These are phyloP conservation scores for Phaeosphaeria sp. DNA, from an alignment of 2,329 filamentous ascomycete genomes.

Conservation along the genomic window DNA sequence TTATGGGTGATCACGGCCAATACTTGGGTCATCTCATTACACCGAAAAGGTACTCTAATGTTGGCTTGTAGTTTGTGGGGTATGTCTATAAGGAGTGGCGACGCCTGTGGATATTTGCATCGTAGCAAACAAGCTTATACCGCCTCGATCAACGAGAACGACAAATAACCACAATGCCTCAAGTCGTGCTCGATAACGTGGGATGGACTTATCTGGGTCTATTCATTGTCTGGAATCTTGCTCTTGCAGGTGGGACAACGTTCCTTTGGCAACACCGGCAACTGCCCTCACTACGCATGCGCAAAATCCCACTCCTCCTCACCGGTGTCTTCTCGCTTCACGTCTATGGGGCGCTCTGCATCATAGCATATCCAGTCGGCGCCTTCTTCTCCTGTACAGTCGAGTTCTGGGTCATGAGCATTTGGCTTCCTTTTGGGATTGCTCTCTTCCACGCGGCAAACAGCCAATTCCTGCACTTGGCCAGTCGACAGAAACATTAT, in stretches of 20 bases:
- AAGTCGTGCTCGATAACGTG: slow-evolving; percentile 16
- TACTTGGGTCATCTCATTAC: neutral
- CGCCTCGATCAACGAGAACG: neutral
- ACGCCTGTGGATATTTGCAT: neutral
- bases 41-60: neutral
- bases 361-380: slow-evolving; percentile 32
- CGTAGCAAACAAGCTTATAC: neutral
- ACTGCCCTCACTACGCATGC: slow-evolving; percentile 40
- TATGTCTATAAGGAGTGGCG: neutral
- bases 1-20: neutral
- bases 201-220: slow-evolving; percentile 29
- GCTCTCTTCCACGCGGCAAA: slow-evolving; percentile 45
- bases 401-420: slow-evolving; percentile 45
- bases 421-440: slow-evolving; percentile 39
- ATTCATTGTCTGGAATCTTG: slow-evolving; percentile 25
- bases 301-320: slow-evolving; percentile 37
- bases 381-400: slow-evolving; percentile 31
- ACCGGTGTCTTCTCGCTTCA: slow-evolving; percentile 33
- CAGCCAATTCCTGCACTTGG: slow-evolving; percentile 43
- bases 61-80: neutral
- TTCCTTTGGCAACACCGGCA: slow-evolving; percentile 36
- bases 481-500: slow-evolving; percentile 42
- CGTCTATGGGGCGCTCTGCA: slow-evolving; percentile 32
- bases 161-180: slow-evolving; percentile 17
- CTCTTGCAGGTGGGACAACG: slow-evolving; percentile 15